These are phyloP conservation scores for Glaciozyma antarctica DNA, from an alignment of 768 basidiomycete genomes.

Conservation along the genomic window DNA sequence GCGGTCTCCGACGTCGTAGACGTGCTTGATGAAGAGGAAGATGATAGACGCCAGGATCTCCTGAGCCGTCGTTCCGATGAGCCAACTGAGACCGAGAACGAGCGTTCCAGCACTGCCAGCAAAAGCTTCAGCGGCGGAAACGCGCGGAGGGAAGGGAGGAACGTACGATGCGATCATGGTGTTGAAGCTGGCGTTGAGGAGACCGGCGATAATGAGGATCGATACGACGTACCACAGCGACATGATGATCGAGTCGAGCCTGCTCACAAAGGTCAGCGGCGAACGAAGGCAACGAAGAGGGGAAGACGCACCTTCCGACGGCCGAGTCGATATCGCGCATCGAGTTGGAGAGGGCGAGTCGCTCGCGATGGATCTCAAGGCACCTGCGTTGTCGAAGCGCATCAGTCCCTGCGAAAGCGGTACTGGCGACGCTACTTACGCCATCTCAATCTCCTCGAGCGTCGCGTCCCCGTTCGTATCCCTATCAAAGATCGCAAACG, in stretches of 20 bases:
- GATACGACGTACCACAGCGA: conserved; percentile 57
- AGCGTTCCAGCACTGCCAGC: conserved; percentile 50
- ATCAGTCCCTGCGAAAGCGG: not conserved
- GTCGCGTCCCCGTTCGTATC: conserved; percentile 46
- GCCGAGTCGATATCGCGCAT: conserved; percentile 87
- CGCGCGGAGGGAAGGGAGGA: not conserved
- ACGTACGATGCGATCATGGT: conserved; percentile 26
- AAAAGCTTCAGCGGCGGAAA: not conserved
- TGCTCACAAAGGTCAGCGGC: conserved; percentile 14
- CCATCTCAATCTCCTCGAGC: conserved; percentile 55
- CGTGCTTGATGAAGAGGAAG: conserved; percentile 58
- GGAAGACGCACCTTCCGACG: conserved; percentile 48
- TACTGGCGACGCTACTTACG: conserved; percentile 9
- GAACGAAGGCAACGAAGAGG: not conserved
- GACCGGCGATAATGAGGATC: conserved; percentile 70
- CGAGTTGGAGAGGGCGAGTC: conserved; percentile 68
- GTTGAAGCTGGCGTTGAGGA: conserved; percentile 44
- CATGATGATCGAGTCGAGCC: conserved; percentile 80
- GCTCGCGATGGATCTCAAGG: conserved; percentile 75
- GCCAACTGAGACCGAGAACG: conserved; percentile 46
- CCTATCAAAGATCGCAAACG: conserved; percentile 42
- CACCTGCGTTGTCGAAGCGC: conserved; percentile 19
- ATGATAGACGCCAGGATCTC: conserved; percentile 78
- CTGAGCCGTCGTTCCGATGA: conserved; percentile 57
- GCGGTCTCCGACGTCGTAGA: conserved; percentile 60